Conservation (phyloP, 2,329 filamentous ascomycete genomes). For the Decorospora gaudefroyi region DNA sequence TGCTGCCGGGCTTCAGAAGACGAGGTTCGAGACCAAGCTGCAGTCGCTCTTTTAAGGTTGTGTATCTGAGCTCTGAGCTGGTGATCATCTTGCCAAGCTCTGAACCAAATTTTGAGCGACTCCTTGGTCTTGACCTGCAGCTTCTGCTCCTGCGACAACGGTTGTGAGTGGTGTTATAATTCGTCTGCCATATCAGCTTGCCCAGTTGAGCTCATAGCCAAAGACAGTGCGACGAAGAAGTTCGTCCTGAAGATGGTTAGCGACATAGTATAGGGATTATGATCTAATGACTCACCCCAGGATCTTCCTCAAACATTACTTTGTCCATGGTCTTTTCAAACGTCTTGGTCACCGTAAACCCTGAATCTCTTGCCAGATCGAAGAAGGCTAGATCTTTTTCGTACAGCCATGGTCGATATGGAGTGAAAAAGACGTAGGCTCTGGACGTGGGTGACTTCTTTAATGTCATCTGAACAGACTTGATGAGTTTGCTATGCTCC, state of each 20-base stretch:
- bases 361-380: constrained; percentile 69
- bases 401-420: constrained; percentile 87
- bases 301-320: constrained; percentile 87
- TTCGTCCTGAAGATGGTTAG: constrained; percentile 62
- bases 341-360: constrained; percentile 78
- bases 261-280: background rate
- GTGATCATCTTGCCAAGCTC: too few relatives aligned
- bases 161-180: too few relatives aligned
- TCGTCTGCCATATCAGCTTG: constrained; percentile 12
- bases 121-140: too few relatives aligned
- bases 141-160: too few relatives aligned
- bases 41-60: too few relatives aligned
- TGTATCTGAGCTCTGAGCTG: too few relatives aligned
- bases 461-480: constrained; percentile 71
- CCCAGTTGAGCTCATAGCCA: constrained; percentile 74
- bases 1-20: too few relatives aligned
- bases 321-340: constrained; percentile 81
- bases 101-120: too few relatives aligned
- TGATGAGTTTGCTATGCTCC: constrained; percentile 78
- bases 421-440: constrained; percentile 91
- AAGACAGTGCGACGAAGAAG: constrained; percentile 80
- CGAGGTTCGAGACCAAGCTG: too few relatives aligned
- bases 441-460: constrained; percentile 59
- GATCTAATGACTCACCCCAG: constrained; percentile 60
- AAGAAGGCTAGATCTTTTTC: constrained; percentile 88